These are phyloP conservation scores for Bruguiera parviflora DNA, from an alignment of 345 rosid genomes.

Conservation along the genomic window DNA sequence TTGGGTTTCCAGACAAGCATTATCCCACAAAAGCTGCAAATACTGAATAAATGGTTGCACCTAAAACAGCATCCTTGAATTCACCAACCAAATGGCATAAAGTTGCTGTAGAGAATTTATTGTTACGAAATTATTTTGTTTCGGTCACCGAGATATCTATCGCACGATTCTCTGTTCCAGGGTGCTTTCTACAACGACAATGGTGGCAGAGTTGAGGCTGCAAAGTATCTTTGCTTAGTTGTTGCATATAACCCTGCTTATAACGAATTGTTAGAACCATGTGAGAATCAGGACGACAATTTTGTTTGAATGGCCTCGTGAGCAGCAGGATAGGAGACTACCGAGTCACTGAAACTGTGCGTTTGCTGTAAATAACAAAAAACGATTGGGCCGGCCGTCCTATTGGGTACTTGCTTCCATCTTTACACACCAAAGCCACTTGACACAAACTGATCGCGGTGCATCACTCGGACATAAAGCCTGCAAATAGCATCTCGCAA, in stretches of 20 bases:
- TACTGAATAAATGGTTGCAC: constrained; percentile 5
- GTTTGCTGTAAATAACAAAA: no score
- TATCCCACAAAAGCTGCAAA: constrained; percentile 23
- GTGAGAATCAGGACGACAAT: constrained; percentile 44
- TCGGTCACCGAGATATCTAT: not conserved
- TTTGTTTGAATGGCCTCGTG: constrained; percentile 31
- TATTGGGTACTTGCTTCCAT: no score
- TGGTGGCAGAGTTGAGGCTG: constrained; percentile 75
- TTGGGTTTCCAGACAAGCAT: constrained; percentile 50
- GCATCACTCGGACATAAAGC: no score
- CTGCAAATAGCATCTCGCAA: no score
- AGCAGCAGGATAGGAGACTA: constrained; percentile 49
- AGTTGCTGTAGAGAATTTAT: constrained; percentile 30
- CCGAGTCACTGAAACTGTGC: constrained; percentile 12
- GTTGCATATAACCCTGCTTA: constrained; percentile 58
- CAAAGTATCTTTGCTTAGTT: constrained; percentile 48
- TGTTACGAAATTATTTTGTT: no score
- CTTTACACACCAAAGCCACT: no score
- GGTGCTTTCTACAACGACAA: constrained; percentile 48
- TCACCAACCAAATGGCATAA: constrained; percentile 25
- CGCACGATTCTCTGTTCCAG: not conserved
- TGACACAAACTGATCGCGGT: no score
- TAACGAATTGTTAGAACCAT: constrained; percentile 46
- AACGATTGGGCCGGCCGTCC: no score
- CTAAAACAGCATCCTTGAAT: constrained; percentile 23